These are phyloP conservation scores for Oryza punctata DNA, from an alignment of 176 grass and related monocot genomes.

Conservation along the genomic window DNA sequence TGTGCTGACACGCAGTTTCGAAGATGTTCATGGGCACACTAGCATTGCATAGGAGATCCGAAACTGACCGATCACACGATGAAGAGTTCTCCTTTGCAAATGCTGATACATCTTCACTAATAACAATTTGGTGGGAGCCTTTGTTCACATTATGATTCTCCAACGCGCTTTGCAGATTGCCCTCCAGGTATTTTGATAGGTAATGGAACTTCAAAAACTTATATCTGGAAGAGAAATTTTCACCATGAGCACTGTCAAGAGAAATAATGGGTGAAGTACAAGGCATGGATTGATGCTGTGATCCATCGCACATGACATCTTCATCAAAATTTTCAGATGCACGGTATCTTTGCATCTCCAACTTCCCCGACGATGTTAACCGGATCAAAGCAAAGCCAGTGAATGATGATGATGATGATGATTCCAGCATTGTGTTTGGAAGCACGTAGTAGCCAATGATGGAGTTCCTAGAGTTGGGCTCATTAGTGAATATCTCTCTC, in stretches of 20 bases:
- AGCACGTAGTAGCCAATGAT: conserved; percentile 64
- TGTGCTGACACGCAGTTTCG: conserved; percentile 67
- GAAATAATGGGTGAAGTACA: conserved; percentile 33
- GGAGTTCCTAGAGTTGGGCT: conserved; percentile 36
- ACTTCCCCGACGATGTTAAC: conserved; percentile 59
- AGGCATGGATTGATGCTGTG: conserved; percentile 35
- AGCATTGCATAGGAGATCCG: conserved; percentile 61
- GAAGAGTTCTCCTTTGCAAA: conserved; percentile 52
- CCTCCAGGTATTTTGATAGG: conserved; percentile 58
- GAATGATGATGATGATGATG: conserved; percentile 15
- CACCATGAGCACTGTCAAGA: conserved; percentile 7
- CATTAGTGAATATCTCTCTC: conserved; percentile 47
- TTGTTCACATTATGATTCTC: conserved; percentile 38
- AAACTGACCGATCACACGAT: conserved; percentile 37
- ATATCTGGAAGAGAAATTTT: conserved; percentile 26
- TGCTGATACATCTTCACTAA: conserved; percentile 52
- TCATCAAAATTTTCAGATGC: conserved; percentile 32
- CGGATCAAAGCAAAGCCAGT: conserved; percentile 70
- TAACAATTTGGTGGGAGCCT: conserved; percentile 46
- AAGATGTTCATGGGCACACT: conserved; percentile 69
- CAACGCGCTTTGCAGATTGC: conserved; percentile 62
- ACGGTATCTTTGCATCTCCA: conserved; percentile 75
- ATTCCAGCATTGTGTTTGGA: conserved; percentile 29
- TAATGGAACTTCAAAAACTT: conserved; percentile 56
- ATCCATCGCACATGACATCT: conserved; percentile 32